Base-by-base conservation (phyloP, 306 rosid species). In the Ochetophila trinervis region DNA sequence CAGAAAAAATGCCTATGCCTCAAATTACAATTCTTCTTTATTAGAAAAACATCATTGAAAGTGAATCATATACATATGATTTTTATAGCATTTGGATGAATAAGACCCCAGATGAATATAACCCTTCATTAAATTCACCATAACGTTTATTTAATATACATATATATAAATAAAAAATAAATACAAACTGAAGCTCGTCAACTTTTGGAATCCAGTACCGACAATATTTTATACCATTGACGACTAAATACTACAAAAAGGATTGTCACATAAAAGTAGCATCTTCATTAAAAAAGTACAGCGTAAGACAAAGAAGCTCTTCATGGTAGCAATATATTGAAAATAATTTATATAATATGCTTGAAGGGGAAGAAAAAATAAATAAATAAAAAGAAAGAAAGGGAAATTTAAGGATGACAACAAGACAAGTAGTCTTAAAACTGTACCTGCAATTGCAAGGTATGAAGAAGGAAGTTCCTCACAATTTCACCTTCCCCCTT, bases 361-460 rank as follows among this genome's bases (percentile, higher is more conserved):
- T 12, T 4, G 19, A 30, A 13, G 54, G 9, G 4, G 32, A 27
- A 27, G 32, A 27, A 27, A 4, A 27, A 4, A 27, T 2, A 27
- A 4, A 27, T 27, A 27, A 27, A 27, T 1, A 27, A 27, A 27
- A 27, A 22, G 36, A 67, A 11, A 18, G 12, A 34, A 15, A 8
- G 21, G 35, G 37, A 37, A 37, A 37, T 37, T 37, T 37, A 37
- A 40, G 8, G 45, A 40, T 40, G 13, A 40, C 36, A 57, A 37
- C n/a, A 13, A 6, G 11, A 53, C 23, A 32, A 21, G 10, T 3
- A 73, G 23, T 23, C 24, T 48, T 32, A 34, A 50, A 62, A 5
- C 19, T 71, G 6, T 79, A 93, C 99, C 97, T 90, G 97, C 74
- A 90, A 81, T 73, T 90, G 95, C 86, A 93, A 83, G 78, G 96